Evolutionary conservation across 2,329 filamentous ascomycete species (phyloP).

Genomic region (Fusarium sp.): DNA sequence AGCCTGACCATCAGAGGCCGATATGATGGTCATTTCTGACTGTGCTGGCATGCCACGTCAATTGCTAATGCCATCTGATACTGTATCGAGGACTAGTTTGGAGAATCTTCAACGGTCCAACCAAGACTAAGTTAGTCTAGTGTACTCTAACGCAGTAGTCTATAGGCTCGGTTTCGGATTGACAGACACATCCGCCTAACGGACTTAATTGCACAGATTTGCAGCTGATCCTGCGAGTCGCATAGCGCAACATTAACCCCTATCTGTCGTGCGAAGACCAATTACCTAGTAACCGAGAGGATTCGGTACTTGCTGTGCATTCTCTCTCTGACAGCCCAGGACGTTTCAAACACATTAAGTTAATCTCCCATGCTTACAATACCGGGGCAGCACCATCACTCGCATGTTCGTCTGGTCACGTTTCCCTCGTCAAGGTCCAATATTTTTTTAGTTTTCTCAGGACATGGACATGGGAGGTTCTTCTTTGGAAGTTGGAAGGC

Average conservation of each 20-base stretch:
- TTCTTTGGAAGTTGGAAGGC: not conserved
- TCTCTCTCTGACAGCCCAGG: not conserved
- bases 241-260: constrained; percentile 14
- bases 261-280: constrained; percentile 10
- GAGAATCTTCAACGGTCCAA: constrained; percentile 18
- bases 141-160: constrained; percentile 5
- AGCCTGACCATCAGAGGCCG: constrained; percentile 15
- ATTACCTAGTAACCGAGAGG: constrained; percentile 1
- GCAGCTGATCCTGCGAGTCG: constrained; percentile 15
- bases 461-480: constrained; percentile 33
- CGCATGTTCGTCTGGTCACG: constrained; percentile 48
- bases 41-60: constrained; percentile 47
- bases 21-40: constrained; percentile 24
- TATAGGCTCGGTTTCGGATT: constrained; percentile 34
- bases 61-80: constrained; percentile 37
- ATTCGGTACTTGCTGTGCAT: constrained; percentile 6
- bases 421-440: constrained; percentile 36
- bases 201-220: not conserved
- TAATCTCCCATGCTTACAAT: constrained; percentile 41
- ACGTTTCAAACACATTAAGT: constrained; percentile 38
- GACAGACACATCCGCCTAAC: constrained; percentile 7
- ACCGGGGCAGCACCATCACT: constrained; percentile 44
- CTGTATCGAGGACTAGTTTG: constrained; percentile 14
- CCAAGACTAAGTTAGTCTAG: constrained; percentile 13
- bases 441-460: constrained; percentile 7